Evolutionary conservation across 2,329 filamentous ascomycete species (phyloP).

Genomic region (Graphilbum ipis-grandicollis): DNA sequence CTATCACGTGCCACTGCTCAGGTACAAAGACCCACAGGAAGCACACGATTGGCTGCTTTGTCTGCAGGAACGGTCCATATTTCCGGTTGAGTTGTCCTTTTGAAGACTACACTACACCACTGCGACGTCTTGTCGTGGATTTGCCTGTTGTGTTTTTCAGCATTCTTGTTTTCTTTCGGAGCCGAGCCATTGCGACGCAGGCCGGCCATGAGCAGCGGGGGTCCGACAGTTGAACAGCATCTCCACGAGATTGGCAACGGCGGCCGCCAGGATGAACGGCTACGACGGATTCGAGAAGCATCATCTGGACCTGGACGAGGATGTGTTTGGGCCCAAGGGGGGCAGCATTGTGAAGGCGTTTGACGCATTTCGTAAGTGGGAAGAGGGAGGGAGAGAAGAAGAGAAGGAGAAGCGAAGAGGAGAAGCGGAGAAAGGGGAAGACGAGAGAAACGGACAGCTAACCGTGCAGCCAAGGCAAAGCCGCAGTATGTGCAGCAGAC

Average conservation of each 20-base stretch:
- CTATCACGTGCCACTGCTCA: too few species aligned
- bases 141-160: too few species aligned
- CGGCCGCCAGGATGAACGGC: conserved; percentile 48
- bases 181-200: too few species aligned
- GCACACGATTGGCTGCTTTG: background rate
- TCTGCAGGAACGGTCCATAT: background rate
- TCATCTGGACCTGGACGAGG: conserved; percentile 59
- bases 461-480: conserved; percentile 95
- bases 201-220: too few species aligned
- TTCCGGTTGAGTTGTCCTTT: background rate
- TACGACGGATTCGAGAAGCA: conserved; percentile 59
- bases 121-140: too few species aligned
- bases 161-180: too few species aligned
- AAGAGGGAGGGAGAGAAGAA: background rate
- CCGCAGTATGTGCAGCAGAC: conserved; percentile 77
- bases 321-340: conserved; percentile 55
- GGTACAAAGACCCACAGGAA: too few species aligned
- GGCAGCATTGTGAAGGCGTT: conserved; percentile 61
- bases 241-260: background rate
- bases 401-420: conserved; percentile 20
- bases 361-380: conserved; percentile 76
- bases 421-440: background rate
- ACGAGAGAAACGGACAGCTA: too few species aligned
- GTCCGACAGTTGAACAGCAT: too few species aligned
- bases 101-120: too few species aligned